Conservation (phyloP, 176 grass and related monocot genomes). For the Alopecurus myosuroides region DNA sequence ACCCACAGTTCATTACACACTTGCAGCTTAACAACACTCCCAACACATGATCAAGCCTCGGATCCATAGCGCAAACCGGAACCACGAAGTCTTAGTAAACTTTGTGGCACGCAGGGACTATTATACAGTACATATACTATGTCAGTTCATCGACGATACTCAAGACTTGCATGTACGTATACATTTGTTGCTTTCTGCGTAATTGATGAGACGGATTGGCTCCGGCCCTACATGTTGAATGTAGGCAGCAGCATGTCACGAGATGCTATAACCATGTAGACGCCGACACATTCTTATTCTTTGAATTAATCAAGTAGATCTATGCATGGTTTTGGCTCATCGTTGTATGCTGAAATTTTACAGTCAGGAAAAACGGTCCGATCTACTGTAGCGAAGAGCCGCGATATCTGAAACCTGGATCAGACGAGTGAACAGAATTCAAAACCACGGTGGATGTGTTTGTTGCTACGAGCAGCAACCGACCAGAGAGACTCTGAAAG, state of each 20-base stretch:
- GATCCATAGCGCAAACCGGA: slow-evolving; percentile 13
- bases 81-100: too few species aligned
- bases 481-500: background rate
- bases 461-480: background rate
- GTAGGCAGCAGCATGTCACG: background rate
- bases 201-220: slow-evolving; percentile 35
- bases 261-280: slow-evolving; percentile 27
- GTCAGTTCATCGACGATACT: background rate
- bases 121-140: too few species aligned
- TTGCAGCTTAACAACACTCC: background rate
- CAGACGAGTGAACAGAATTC: background rate
- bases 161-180: background rate
- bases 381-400: background rate
- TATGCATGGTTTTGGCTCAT: background rate
- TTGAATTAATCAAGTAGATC: background rate
- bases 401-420: background rate
- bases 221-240: slow-evolving; percentile 20
- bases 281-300: slow-evolving; percentile 14
- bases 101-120: too few species aligned
- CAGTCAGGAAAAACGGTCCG: background rate
- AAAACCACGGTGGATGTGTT: background rate
- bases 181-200: slow-evolving; percentile 36
- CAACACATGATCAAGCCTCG: background rate
- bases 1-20: background rate
- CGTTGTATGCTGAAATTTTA: background rate